A percentile compares a stretch with the other conserved stretches of the same genome.
phyloP scores from a whole-genome alignment of 306 rosid species.

The Corylus heterophylla region DNA sequence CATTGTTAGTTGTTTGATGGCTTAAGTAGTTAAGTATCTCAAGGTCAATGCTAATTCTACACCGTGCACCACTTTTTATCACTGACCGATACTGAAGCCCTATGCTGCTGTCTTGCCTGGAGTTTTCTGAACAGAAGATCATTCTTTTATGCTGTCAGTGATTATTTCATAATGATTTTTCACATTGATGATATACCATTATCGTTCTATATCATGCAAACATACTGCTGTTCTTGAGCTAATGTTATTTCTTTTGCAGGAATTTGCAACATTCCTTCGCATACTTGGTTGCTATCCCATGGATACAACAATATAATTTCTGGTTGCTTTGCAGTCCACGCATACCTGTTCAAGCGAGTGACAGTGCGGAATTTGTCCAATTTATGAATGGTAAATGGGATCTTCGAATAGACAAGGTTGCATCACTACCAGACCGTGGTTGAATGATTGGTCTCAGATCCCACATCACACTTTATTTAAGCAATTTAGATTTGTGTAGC shows the following conservation, averaged over 20 bases:
- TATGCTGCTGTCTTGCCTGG: background rate
- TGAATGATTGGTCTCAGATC: background rate
- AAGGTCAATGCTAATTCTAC: background rate
- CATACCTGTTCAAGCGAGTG: conserved; percentile 14
- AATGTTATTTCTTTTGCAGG: conserved; percentile 35
- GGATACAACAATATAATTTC: conserved; percentile 29
- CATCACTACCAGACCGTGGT: background rate
- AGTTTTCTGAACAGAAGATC: background rate
- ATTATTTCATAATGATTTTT: background rate
- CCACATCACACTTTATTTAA: background rate
- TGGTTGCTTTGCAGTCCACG: background rate
- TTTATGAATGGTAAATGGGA: background rate
- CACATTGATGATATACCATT: background rate
- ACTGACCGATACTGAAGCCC: background rate
- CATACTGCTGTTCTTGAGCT: conserved; percentile 4
- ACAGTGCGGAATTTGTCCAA: background rate
- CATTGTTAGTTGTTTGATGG: background rate
- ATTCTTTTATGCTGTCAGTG: background rate
- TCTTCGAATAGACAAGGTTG: background rate
- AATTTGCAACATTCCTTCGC: conserved; percentile 58
- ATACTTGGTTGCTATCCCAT: conserved; percentile 61
- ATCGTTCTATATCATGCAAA: background rate
- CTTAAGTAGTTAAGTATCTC: background rate
- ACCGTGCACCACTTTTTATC: background rate
- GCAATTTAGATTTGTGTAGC: background rate